These are phyloP conservation scores for Aurantiochytrium sp. DNA, from an alignment of 108 stramenopile genomes.

Conservation along the genomic window DNA sequence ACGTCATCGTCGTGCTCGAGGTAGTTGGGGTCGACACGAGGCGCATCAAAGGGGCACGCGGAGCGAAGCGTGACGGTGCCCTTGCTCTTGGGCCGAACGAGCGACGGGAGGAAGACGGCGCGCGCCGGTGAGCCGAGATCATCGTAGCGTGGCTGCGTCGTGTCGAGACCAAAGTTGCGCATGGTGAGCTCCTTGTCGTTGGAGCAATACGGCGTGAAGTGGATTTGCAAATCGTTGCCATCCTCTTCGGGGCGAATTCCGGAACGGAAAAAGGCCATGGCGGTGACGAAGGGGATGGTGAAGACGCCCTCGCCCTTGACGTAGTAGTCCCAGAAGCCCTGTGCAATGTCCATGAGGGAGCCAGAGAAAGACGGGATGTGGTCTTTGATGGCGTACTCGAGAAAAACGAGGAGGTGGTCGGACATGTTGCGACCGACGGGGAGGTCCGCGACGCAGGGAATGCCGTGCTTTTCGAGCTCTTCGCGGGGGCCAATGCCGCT, in stretches of 20 bases:
- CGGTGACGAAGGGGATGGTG: neutral
- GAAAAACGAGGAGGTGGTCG: conserved; percentile 42
- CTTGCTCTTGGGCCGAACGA: neutral
- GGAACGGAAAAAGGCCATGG: conserved; percentile 5
- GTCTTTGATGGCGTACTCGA: neutral
- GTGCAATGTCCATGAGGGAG: neutral
- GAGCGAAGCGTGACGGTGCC: neutral
- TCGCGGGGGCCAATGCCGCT: conserved; percentile 52
- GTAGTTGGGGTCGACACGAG: neutral
- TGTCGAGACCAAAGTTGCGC: neutral
- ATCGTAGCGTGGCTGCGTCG: neutral
- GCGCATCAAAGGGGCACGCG: neutral
- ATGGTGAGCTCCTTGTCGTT: neutral
- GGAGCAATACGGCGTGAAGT: neutral
- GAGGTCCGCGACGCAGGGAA: conserved; percentile 28
- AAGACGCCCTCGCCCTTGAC: neutral
- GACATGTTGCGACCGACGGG: conserved; percentile 56
- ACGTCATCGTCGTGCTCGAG: neutral
- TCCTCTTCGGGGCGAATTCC: neutral
- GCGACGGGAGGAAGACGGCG: neutral
- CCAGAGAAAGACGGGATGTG: neutral
- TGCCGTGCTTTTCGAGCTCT: conserved; percentile 25
- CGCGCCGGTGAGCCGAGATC: neutral
- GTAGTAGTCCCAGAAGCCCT: neutral
- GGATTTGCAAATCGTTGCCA: conserved; percentile 13